Base-by-base conservation (phyloP, 192 early-diverging fungal genomes). In the Coemansia sp. region DNA sequence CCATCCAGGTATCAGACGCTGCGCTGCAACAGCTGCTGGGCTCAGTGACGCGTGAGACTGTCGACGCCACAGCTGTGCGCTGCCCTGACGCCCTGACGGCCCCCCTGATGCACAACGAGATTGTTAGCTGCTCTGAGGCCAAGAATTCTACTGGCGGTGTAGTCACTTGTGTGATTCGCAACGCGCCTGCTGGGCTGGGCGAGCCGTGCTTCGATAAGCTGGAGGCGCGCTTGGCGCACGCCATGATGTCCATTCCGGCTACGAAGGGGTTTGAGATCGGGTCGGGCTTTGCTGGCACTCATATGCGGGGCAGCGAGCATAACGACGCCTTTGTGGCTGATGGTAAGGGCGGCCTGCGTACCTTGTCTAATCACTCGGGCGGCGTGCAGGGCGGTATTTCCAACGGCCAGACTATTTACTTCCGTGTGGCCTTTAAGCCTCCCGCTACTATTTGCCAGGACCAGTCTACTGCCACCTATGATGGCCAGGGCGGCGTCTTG, bases 121-220 rank as follows among this genome's bases (percentile, higher is more conserved):
- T 99, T 53, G 75, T 95, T 42, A 71, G 86, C 63, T 91, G 92
- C 46, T 89, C 88, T 67, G 89, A 89, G 11, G 89, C 87, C 42
- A 85, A 92, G 60, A 93, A 99, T 85, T 98, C 96, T 10, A 94
- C 96, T 69, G 97, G 97, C 48, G 97, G 97, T 10, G 91, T 90
- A 5, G 91, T 99, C 25, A 94, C 94, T 17, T 99, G 97, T 75
- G 95, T 99, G 38, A 95, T 99, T 77, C 89, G 97, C 55, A 94
- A 95, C 63, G 87, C 89, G 27, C 97, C 97, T 5, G 76, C 85
- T 19, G 97, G 97, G 3, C 85, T 99, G 39, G 97, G 97, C 60
- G 97, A 99, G 79, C 97, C 97, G 15, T 94, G 93, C 80, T 99
- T 99, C 71, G 97, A 99, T 77, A 99, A 99, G 76, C 85, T 98